phyloP scores from a whole-genome alignment of 2,329 filamentous ascomycete genomes.

The Aspergillus sojae region DNA sequence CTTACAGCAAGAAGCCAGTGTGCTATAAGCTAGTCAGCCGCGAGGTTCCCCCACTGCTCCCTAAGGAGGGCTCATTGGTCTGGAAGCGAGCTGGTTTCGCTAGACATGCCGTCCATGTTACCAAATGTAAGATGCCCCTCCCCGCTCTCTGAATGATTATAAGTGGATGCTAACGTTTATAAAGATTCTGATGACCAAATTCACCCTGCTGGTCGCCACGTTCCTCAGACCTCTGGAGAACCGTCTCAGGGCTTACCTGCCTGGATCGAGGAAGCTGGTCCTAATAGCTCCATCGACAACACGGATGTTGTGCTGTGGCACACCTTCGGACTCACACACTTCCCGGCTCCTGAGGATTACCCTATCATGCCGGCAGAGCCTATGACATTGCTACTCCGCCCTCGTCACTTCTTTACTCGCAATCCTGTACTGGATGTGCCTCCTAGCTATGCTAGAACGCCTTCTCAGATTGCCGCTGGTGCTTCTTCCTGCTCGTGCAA shows the following conservation, averaged over 20 bases:
- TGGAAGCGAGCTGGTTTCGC: conserved; percentile 91
- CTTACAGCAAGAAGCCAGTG: conserved; percentile 80
- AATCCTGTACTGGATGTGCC: conserved; percentile 83
- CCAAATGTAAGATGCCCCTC: conserved; percentile 68
- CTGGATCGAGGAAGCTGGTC: conserved; percentile 70
- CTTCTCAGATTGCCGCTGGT: conserved; percentile 64
- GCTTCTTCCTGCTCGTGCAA: conserved; percentile 37
- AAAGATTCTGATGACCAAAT: conserved; percentile 78
- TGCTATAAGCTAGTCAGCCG: conserved; percentile 88
- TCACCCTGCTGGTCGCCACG: conserved; percentile 83
- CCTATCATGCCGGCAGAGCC: conserved; percentile 89
- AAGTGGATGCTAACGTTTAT: neutral
- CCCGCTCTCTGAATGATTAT: neutral
- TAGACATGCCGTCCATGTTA: conserved; percentile 83
- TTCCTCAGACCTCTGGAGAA: conserved; percentile 83
- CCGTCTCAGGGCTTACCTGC: conserved; percentile 71
- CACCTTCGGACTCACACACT: conserved; percentile 88
- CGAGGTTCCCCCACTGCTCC: conserved; percentile 76
- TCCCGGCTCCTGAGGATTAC: conserved; percentile 87
- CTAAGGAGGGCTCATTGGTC: conserved; percentile 78
- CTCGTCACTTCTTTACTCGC: conserved; percentile 78
- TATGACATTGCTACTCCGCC: conserved; percentile 77
- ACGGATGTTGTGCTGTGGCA: conserved; percentile 91
- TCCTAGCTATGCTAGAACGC: conserved; percentile 72
- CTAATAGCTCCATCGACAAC: conserved; percentile 71